These are phyloP conservation scores for Teratosphaeria epicoccoides DNA, from an alignment of 2,329 filamentous ascomycete genomes.

Conservation along the genomic window DNA sequence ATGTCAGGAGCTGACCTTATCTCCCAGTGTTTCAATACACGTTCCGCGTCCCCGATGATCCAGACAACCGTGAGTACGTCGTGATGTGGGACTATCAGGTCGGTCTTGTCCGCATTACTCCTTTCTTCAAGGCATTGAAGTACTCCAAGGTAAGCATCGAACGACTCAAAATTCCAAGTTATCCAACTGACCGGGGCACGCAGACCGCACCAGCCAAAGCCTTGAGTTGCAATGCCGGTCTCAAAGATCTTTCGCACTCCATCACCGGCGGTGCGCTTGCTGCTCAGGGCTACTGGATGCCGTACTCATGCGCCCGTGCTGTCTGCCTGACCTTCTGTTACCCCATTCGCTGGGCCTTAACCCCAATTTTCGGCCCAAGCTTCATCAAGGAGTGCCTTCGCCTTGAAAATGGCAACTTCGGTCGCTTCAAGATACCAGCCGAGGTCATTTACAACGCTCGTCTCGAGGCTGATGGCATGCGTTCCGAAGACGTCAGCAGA, in stretches of 20 bases:
- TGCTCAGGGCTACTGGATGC: slow-evolving; percentile 98
- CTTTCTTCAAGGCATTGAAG: slow-evolving; percentile 83
- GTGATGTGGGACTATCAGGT: slow-evolving; percentile 98
- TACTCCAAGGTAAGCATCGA: slow-evolving; percentile 63
- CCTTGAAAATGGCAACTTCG: slow-evolving; percentile 51
- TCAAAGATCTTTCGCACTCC: slow-evolving; percentile 83
- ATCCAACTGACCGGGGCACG: neutral
- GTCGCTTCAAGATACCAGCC: slow-evolving; percentile 31
- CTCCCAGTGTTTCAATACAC: slow-evolving; percentile 68
- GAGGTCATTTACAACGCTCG: slow-evolving; percentile 29
- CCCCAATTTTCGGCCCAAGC: slow-evolving; percentile 76
- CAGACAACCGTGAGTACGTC: slow-evolving; percentile 45
- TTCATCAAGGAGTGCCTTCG: slow-evolving; percentile 64
- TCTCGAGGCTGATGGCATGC: slow-evolving; percentile 30
- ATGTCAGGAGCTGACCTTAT: slow-evolving; percentile 5
- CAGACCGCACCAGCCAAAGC: slow-evolving; percentile 86
- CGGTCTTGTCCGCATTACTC: slow-evolving; percentile 84
- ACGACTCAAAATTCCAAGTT: slow-evolving; percentile 1
- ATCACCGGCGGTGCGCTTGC: slow-evolving; percentile 86
- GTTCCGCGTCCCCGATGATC: slow-evolving; percentile 59
- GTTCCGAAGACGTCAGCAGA: slow-evolving; percentile 9
- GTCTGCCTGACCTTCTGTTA: slow-evolving; percentile 85
- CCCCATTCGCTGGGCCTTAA: slow-evolving; percentile 70
- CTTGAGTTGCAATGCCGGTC: slow-evolving; percentile 55
- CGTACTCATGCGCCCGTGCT: slow-evolving; percentile 73